Evolutionary conservation across 805 yeast species (phyloP), one percentile per base, ranked within the genome.

Genomic region (Metschnikowia kunwiensis): DNA sequence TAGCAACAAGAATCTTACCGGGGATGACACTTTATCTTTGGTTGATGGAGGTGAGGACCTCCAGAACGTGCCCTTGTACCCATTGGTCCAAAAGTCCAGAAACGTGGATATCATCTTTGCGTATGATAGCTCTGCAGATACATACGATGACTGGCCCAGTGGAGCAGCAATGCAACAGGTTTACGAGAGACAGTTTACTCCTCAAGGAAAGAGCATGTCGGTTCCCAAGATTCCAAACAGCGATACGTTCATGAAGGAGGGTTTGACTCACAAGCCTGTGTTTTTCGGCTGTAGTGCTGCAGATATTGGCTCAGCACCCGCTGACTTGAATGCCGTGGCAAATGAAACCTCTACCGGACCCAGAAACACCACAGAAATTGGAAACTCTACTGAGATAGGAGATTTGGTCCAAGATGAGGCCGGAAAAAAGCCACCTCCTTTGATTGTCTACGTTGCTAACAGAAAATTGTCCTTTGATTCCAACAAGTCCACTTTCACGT

Each of bases 31-130:
- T 53, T 18, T 65, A 27, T 57, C 55, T 34, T 42, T 65, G 22
- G 68, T 54, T 0, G 77, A 72, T 49, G 77, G 77, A 0, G 77
- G 77, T 2, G 73, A 68, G 28, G 71, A 68, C 44, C 68, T 70
- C 1, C 69, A 68, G 37, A 71, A 71, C 41, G 63, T 72, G 7
- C 74, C 74, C 1, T 63, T 71, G 29, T 66, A 65, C 21, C 71
- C 75, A 10, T 57, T 70, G 16, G 47, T 68, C 12, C 61, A 57
- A 27, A 45, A 48, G 9, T 34, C 60, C 1, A 45, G 77, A 34
- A 35, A 50, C 1, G 55, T 68, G 1, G 75, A 70, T 42, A 42
- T 67, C 1, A 49, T 72, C 0, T 45, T 71, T 15, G 63, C 73
- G 1, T 55, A 57, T 27, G 77, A 72, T 36, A 60, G 65, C 41